Conservation (phyloP, 23 red algal species). For the Gracilaria domingensis region DNA sequence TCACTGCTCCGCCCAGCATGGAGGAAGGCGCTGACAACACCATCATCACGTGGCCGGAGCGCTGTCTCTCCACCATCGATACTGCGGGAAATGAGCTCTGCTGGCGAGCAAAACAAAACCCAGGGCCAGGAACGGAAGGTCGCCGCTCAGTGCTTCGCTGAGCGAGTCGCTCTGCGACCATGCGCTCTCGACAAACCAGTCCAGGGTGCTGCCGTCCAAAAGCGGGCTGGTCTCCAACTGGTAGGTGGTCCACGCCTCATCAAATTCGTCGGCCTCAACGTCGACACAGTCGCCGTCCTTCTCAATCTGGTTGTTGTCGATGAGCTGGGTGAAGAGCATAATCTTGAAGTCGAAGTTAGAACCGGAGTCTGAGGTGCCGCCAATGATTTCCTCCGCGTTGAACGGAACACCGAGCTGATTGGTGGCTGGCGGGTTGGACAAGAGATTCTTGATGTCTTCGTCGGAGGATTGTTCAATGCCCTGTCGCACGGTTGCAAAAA, state of each 20-base stretch:
- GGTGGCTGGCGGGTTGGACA: too few relatives aligned
- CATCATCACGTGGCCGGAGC: constrained; percentile 35
- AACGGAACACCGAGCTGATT: too few relatives aligned
- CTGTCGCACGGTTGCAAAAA: too few relatives aligned
- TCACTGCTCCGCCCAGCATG: not conserved
- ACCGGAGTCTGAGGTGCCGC: too few relatives aligned
- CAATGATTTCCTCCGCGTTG: constrained; percentile 14
- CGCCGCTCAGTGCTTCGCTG: constrained; percentile 46
- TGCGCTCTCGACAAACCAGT: constrained; percentile 38
- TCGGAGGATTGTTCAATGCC: too few relatives aligned
- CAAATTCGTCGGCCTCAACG: constrained; percentile 46
- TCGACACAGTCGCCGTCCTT: constrained; percentile 67
- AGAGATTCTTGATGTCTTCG: too few relatives aligned
- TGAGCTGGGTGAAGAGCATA: constrained; percentile 41
- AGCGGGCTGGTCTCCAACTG: constrained; percentile 37
- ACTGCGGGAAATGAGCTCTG: constrained; percentile 22
- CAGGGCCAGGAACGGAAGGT: constrained; percentile 55
- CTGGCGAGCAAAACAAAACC: constrained; percentile 71
- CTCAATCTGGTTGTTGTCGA: constrained; percentile 53
- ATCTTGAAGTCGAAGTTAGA: constrained; percentile 10
- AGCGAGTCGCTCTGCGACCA: constrained; percentile 58
- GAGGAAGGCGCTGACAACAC: constrained; percentile 39
- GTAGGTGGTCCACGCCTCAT: constrained; percentile 43
- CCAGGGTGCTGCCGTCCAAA: constrained; percentile 4
- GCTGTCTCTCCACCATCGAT: constrained; percentile 48